Conservation (phyloP, 2,329 filamentous ascomycete species). For the Pseudogymnoascus sp. region DNA sequence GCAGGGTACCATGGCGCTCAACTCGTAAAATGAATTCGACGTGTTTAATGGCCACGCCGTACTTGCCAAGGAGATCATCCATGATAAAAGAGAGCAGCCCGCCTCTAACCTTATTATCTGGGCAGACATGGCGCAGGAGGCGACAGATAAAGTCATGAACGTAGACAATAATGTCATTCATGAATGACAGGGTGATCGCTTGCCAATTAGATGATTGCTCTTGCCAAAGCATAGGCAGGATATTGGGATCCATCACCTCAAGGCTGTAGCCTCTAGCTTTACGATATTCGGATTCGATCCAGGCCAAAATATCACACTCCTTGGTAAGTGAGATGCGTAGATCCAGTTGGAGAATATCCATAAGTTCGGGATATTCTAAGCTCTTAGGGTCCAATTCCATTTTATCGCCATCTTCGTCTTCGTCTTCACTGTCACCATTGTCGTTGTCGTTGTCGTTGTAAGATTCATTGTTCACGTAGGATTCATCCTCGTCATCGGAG, state of each 20-base stretch:
- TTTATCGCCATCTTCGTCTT: too few relatives aligned
- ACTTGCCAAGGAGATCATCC: conserved; percentile 34
- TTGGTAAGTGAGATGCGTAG: not conserved
- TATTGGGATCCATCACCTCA: not conserved
- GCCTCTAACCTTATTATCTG: conserved; percentile 36
- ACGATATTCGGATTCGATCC: conserved; percentile 9
- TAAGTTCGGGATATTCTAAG: not conserved
- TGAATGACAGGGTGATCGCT: conserved; percentile 38
- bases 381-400: too few relatives aligned
- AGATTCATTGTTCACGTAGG: too few relatives aligned
- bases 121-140: conserved; percentile 14
- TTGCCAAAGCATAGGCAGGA: conserved; percentile 22
- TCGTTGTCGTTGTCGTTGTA: too few relatives aligned
- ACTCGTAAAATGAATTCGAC: conserved; percentile 44
- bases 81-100: conserved; percentile 28
- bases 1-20: conserved; percentile 39
- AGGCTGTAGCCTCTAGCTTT: conserved; percentile 7
- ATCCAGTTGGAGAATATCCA: not conserved
- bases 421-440: too few relatives aligned
- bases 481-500: too few relatives aligned
- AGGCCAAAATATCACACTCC: not conserved
- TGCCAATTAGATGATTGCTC: conserved; percentile 50
- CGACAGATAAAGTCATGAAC: conserved; percentile 41
- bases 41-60: conserved; percentile 42
- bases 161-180: conserved; percentile 42